phyloP scores from a whole-genome alignment of 177 flowering plant genomes.

The Vitis hybrid region DNA sequence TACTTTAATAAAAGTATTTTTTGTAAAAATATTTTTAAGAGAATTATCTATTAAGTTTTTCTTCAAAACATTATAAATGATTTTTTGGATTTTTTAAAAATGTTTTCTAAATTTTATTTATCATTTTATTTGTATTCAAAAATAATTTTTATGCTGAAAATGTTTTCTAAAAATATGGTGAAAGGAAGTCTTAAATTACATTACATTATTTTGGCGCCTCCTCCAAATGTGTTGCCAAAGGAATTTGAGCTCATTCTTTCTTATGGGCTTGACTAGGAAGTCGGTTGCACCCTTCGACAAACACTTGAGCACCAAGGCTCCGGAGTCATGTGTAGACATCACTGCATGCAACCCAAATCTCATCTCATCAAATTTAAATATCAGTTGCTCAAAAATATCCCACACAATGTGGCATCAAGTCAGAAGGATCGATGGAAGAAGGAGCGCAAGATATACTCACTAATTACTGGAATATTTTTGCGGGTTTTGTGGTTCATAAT shows the following conservation, averaged over 20 bases:
- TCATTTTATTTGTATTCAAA: too few relatives aligned
- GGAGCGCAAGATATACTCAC: slow-evolving; percentile 32
- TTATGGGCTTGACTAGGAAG: slow-evolving; percentile 66
- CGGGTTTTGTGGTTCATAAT: slow-evolving; percentile 55
- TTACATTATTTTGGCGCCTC: slow-evolving; percentile 39
- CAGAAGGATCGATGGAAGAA: not conserved
- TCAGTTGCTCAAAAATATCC: slow-evolving; percentile 16
- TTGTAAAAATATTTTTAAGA: too few relatives aligned
- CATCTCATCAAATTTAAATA: slow-evolving; percentile 12
- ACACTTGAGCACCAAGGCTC: slow-evolving; percentile 66
- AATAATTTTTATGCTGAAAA: too few relatives aligned
- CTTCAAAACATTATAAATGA: too few relatives aligned
- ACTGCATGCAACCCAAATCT: slow-evolving; percentile 47
- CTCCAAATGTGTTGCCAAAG: slow-evolving; percentile 84
- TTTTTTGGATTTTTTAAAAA: too few relatives aligned
- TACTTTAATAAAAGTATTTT: too few relatives aligned
- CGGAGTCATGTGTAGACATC: slow-evolving; percentile 76
- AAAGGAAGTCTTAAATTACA: too few relatives aligned
- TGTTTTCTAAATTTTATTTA: too few relatives aligned
- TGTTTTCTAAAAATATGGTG: too few relatives aligned
- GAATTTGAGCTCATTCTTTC: slow-evolving; percentile 68
- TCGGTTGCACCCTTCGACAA: slow-evolving; percentile 74
- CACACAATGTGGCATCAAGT: not conserved
- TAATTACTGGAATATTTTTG: slow-evolving; percentile 62
- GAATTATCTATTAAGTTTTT: too few relatives aligned